These are phyloP conservation scores for Rhodotorula taiwanensis DNA, from an alignment of 768 basidiomycete genomes.

Conservation along the genomic window DNA sequence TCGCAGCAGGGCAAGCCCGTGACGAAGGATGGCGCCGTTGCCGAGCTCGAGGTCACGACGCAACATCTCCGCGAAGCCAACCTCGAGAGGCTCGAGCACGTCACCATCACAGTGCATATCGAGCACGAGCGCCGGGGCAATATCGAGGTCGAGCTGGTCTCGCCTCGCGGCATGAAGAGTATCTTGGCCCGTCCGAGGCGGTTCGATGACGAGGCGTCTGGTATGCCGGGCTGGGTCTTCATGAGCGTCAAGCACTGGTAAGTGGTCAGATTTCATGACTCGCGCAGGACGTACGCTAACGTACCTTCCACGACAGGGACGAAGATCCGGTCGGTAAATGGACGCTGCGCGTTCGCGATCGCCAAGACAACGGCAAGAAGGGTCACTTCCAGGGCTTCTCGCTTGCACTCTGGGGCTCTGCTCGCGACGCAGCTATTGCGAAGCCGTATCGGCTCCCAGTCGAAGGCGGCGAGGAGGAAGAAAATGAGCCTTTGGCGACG, in stretches of 20 bases:
- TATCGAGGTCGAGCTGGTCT: slow-evolving; percentile 80
- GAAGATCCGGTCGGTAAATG: slow-evolving; percentile 85
- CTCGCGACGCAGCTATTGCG: slow-evolving; percentile 63
- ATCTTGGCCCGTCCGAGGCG: slow-evolving; percentile 67
- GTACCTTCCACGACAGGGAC: slow-evolving; percentile 58
- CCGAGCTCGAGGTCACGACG: slow-evolving; percentile 60
- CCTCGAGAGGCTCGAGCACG: slow-evolving; percentile 80
- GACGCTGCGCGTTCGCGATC: slow-evolving; percentile 80
- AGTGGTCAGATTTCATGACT: slow-evolving; percentile 39
- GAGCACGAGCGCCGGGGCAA: slow-evolving; percentile 79
- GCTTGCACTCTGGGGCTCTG: slow-evolving; percentile 84
- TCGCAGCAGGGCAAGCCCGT: slow-evolving; percentile 47
- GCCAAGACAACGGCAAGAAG: slow-evolving; percentile 51
- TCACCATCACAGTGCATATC: slow-evolving; percentile 90
- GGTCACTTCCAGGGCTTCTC: slow-evolving; percentile 81
- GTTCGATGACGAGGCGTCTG: slow-evolving; percentile 59
- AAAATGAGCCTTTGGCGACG: slow-evolving; percentile 11
- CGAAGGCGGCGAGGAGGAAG: slow-evolving; percentile 15
- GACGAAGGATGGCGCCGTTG: slow-evolving; percentile 52
- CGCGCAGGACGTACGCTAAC: slow-evolving; percentile 33
- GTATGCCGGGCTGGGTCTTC: slow-evolving; percentile 94
- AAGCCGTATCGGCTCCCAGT: slow-evolving; percentile 42
- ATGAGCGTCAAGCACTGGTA: slow-evolving; percentile 98
- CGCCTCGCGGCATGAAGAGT: slow-evolving; percentile 78
- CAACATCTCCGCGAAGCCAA: slow-evolving; percentile 65